Base-by-base conservation (phyloP, 164 flowering plant genomes). In the Kalanchoe fedtschenkoi region DNA sequence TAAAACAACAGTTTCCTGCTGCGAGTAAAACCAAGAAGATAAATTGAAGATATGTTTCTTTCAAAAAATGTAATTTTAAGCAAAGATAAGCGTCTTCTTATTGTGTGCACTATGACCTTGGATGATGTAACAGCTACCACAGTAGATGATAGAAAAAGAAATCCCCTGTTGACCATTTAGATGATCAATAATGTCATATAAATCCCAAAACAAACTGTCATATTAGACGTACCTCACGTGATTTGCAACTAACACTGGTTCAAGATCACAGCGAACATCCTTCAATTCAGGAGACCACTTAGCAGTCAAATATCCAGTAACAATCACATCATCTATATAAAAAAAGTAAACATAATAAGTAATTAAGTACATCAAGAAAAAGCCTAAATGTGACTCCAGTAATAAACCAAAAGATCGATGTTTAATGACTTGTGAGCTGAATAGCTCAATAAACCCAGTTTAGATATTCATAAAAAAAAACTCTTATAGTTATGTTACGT, bases 221-320 rank as follows among this genome's bases (percentile, higher is more conserved):
- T 24, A 32, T n/a, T 51, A 11, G 11, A 26, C 32, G 3, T 24
- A 89, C 97, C 92, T 89, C 63, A 83, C 81, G 68, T 83, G 63
- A 68, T 92, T 92, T 42, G 98, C 95, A 71, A 92, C 61, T 63
- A 92, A 68, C 34, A 87, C 67, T 57, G 98, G 93, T 58, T 92
- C 96, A 72, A 92, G 96, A 71, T 87, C 88, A 67, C 93, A 89
- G 8, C 95, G 91, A 6, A 92, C 96, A 68, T 86, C 95, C 72
- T 81, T 92, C 53, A 87, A 60, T 68, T 86, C 92, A 43, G 96
- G 76, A 56, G 96, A 87, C 98, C 98, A 92, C 72, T 81, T 89
- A 62, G 96, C 95, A 60, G 95, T 83, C 75, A 92, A 74, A 64
- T 86, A 62, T 43, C 98, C 96, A 53, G 93, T 80, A 62, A 81